These are phyloP conservation scores for Pulveroboletus frians DNA, from an alignment of 768 basidiomycete genomes.

Conservation along the genomic window DNA sequence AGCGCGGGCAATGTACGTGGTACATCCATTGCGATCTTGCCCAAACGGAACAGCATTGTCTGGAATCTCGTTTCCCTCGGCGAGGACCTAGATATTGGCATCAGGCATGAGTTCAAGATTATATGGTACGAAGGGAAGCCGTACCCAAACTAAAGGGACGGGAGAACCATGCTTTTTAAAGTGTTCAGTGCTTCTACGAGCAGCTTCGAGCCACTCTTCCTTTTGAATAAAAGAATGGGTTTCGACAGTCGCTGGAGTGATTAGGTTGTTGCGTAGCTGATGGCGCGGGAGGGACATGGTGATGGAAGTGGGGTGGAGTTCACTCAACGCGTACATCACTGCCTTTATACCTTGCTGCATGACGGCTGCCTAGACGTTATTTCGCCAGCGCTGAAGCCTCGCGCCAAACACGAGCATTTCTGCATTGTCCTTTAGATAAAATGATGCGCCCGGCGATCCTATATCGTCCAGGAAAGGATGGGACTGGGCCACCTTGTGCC, in stretches of 20 bases:
- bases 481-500: neutral
- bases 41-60: slow-evolving; percentile 33
- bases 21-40: slow-evolving; percentile 26
- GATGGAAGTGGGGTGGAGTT: neutral
- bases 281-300: slow-evolving; percentile 17
- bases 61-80: slow-evolving; percentile 29
- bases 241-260: slow-evolving; percentile 13
- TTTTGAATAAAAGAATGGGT: slow-evolving; percentile 17
- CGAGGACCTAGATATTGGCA: slow-evolving; percentile 18
- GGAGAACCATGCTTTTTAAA: slow-evolving; percentile 27
- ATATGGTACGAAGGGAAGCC: neutral
- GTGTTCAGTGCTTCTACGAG: slow-evolving; percentile 27
- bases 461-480: neutral
- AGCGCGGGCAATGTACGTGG: slow-evolving; percentile 29
- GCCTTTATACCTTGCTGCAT: slow-evolving; percentile 12
- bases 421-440: neutral
- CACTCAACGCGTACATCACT: neutral
- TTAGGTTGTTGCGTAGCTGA: slow-evolving; percentile 9
- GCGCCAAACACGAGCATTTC: neutral
- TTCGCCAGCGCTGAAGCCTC: neutral
- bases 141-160: slow-evolving; percentile 31
- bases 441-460: neutral
- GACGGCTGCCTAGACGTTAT: neutral
- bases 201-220: slow-evolving; percentile 27
- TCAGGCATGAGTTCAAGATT: neutral